Base-by-base conservation (phyloP, 2,329 filamentous ascomycete genomes). In the Alternaria sp. region DNA sequence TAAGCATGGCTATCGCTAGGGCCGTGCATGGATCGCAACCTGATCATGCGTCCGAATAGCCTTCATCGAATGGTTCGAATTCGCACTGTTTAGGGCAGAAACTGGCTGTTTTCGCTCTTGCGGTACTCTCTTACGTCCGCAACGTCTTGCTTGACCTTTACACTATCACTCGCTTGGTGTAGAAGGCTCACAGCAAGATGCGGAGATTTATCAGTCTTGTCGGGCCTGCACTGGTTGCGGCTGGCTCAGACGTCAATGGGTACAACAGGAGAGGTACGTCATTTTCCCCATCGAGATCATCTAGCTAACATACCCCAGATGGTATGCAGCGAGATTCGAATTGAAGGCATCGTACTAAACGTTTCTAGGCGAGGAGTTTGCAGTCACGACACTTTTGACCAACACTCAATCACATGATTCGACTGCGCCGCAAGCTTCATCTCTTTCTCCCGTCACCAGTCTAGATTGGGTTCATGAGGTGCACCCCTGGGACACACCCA, bases 1-100 rank as follows among this genome's bases (percentile, higher is more conserved):
- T 61, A 72, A 50, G 44, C 55, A 44, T 57, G n/a, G 15, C 63
- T 61, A 65, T 65, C 60, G 63, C 32, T 46, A 61, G 59, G 47
- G 62, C 67, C 53, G 62, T 66, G 69, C 72, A 74, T 68, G 72
- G 73, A 63, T 68, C 66, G 64, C 60, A 51, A 62, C n/a, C 72
- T 72, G 63, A 61, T 59, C 53, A 60, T 61, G 52, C 54, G 53
- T 50, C 23, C 17, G 25, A 58, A 40, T 59, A 49, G 32, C 57
- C 49, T 62, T 55, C 36, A 58, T 67, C 51, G 46, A 52, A 52
- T 40, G 49, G 21, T 52, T 63, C 43, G 45, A 58, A 54, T 60
- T 40, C 40, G 30, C 51, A 45, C 61, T 28, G 25, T 44, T 40
- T 54, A 52, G 57, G 45, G 47, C 58, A 51, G 53, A 57, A 50